Evolutionary conservation across 371 early-diverging fungal genomes (phyloP), one percentile per base, ranked within the genome.

Genomic region (Syncephalastrum contaminatum): DNA sequence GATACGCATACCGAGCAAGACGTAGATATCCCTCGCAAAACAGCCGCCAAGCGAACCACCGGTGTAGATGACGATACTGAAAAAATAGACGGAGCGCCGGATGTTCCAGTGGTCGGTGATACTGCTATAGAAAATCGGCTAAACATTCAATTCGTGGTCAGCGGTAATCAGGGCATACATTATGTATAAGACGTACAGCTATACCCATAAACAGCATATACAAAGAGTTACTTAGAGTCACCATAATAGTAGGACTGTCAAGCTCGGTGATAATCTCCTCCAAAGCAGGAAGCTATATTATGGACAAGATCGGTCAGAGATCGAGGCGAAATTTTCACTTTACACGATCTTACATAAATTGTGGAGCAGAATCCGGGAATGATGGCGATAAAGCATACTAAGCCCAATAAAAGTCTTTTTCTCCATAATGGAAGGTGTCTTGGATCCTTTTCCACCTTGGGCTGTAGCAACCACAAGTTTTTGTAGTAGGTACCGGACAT

Each of bases 41-140:
- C 83, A 84, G 30, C 85, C 87, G 4, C 84, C 88, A 14, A 92
- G 54, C n/a, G 86, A 86, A 13, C 86, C 88, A 4, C 75, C 60
- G 0, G 77, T 73, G 56, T 78, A 90, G 13, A 90, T 72, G 13
- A 82, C 24, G 49, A 84, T 78, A 12, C 87, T 87, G 15, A 60
- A 53, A 8, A 88, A 73, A 56, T 88, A 88, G 15, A 90, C 79
- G 1, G 78, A 70, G 50, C 88, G 76, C 18, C 93, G 82, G 40
- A 78, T 69, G n/a, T 86, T 80, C 67, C 75, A 82, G 24, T 66
- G 64, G 64, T 92, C 93, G 4, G 88, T 85, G n/a, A 88, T 62
- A 20, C 84, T 83, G 49, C 86, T 88, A 70, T 85, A 89, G 24
- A 88, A 62, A 4, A 92, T 66, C 20, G 86, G 83, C 70, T 71